phyloP scores from a whole-genome alignment of 805 yeast genomes.

The Teunomyces gatunensis region DNA sequence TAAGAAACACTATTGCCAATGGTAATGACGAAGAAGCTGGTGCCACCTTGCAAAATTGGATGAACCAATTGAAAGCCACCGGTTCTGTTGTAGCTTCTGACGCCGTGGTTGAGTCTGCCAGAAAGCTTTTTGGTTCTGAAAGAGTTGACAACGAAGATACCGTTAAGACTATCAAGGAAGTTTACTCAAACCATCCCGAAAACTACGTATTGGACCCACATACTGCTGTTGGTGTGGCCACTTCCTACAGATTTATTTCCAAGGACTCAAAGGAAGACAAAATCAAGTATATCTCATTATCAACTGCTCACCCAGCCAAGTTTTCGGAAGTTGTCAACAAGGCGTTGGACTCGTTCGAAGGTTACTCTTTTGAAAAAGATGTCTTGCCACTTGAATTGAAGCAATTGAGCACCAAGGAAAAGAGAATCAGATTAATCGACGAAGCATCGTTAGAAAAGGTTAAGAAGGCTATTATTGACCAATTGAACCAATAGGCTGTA shows the following conservation, averaged over 20 bases:
- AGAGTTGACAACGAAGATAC: constrained; percentile 80
- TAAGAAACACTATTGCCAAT: constrained; percentile 62
- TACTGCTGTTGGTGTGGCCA: constrained; percentile 89
- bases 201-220: constrained; percentile 94
- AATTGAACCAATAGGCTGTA: constrained; percentile 33
- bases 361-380: constrained; percentile 81
- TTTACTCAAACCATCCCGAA: constrained; percentile 57
- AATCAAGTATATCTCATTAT: constrained; percentile 65
- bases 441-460: constrained; percentile 71
- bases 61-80: constrained; percentile 67
- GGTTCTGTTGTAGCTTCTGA: constrained; percentile 76
- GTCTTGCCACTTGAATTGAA: constrained; percentile 88
- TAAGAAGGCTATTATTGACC: constrained; percentile 72
- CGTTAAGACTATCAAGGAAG: constrained; percentile 67
- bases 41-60: constrained; percentile 65
- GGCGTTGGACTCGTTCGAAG: constrained; percentile 63
- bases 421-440: constrained; percentile 70
- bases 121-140: constrained; percentile 69
- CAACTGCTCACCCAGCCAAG: constrained; percentile 99
- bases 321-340: constrained; percentile 92
- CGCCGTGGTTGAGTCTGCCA: constrained; percentile 64
- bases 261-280: constrained; percentile 39
- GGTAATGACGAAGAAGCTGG: constrained; percentile 69
- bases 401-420: constrained; percentile 64
- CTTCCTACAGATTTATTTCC: constrained; percentile 62